A percentile compares a stretch with the other conserved stretches of the same genome.
Conservation (phyloP, 2,329 filamentous ascomycete genomes). For the Diplodia seriata region DNA sequence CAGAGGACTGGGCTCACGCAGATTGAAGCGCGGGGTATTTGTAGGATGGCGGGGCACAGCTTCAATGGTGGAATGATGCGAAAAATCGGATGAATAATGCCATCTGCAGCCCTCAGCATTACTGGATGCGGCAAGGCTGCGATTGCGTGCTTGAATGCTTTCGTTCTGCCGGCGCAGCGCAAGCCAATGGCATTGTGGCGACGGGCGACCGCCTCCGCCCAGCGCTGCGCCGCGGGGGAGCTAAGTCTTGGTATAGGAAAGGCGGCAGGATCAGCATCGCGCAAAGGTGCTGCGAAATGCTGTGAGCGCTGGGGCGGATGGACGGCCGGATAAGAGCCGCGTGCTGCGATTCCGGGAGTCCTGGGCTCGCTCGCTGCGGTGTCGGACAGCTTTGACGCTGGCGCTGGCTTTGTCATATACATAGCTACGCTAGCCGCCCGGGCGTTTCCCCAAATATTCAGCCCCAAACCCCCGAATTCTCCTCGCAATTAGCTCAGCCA, state of each 20-base stretch:
- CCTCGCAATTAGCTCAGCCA: neutral
- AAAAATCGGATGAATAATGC: constrained; percentile 31
- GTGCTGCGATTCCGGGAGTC: neutral
- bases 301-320: neutral
- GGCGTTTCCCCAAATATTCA: neutral
- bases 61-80: constrained; percentile 27
- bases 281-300: constrained; percentile 14
- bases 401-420: neutral
- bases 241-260: constrained; percentile 22
- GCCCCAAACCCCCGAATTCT: neutral
- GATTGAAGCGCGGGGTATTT: constrained; percentile 28
- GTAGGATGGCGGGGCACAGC: constrained; percentile 22
- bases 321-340: constrained; percentile 1
- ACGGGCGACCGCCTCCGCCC: constrained; percentile 11
- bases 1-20: neutral
- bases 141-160: constrained; percentile 22
- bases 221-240: neutral
- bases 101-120: constrained; percentile 12
- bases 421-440: neutral
- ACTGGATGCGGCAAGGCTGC: constrained; percentile 20
- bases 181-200: neutral
- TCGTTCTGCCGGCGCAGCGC: constrained; percentile 4
- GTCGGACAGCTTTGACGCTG: neutral
- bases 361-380: neutral
- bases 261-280: constrained; percentile 27